Evolutionary conservation across 176 grass and related monocot species (phyloP), one percentile per base, ranked within the genome.

Genomic region (Cenchrus americanus): DNA sequence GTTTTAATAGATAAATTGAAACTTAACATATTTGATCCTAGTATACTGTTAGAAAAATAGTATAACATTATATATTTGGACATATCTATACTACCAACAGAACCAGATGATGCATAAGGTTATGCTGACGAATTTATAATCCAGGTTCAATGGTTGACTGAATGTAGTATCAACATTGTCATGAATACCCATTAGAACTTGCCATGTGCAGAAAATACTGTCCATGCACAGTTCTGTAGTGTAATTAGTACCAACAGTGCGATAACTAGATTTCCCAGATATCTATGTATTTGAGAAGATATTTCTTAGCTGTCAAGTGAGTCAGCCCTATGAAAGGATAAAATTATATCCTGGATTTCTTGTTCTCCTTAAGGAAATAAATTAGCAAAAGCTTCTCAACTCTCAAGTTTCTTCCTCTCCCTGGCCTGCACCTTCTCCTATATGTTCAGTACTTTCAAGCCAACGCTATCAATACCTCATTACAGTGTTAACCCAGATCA

Each of bases 131-230:
- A 49, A 86, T 15, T 49, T 60, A 42, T 27, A 51, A 13, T 30
- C 10, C 47, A 74, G 5, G 62, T 58, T 58, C 41, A 59, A 37
- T 75, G 23, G 44, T 55, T 87, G 19, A 57, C 7, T 17, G 7
- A 66, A 46, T 81, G 53, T 27, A 24, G 68, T 37, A 87, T 67
- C 7, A 47, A 66, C 5, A 67, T 71, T 80, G 24, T 15, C 7
- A 10, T 82, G 46, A 63, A 2, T 7, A 23, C n/a, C 27, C 27
- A 71, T 62, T 21, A 40, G 13, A 18, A 65, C 51, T 54, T 17
- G 54, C 14, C 15, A 9, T 19, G 8, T 54, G 15, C 50, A 51
- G 27, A 74, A 54, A 74, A 34, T 21, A 32, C 10, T 41, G 34
- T 66, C 41, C 65, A 69, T 69, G 37, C 9, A 21, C 32, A 5